Evolutionary conservation across 1,284 basidiomycete species (phyloP), one percentile per base, ranked within the genome.

Genomic region (Apiotrichum montevideense): DNA sequence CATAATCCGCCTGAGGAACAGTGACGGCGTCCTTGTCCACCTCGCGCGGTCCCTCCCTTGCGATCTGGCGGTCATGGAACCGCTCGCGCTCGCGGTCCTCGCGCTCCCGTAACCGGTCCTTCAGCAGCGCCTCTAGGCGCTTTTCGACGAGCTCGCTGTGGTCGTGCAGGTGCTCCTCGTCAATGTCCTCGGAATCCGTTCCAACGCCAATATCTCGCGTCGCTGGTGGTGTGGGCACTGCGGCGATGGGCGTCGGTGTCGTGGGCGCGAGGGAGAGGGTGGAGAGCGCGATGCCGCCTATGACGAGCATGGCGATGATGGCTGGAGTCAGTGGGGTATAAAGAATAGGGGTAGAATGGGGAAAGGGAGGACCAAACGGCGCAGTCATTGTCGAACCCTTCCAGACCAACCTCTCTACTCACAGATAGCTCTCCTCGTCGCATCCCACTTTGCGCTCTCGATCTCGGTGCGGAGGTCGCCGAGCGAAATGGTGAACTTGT

Each of bases 401-500:
- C 21, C 21, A 21, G 21, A 21, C 21, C 21, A 21, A 21, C 21
- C 21, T 21, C 29, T 32, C 21, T 15, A 82, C 85, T 78, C 64
- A 90, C 90, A 79, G 64, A 94, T 89, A 52, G 88, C 86, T 58
- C 87, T 84, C 49, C 89, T 83, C 79, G 91, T 90, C 54, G 90
- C 91, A 66, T 92, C 86, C 92, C 91, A 95, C 72, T 88, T 91
- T 35, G 87, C 85, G 66, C 88, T 86, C 73, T 95, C 91, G 59
- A 93, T 88, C 61, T 84, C 85, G 2, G 90, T 89, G 21, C 90
- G 83, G 46, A 95, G 81, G 67, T 96, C 93, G 56, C 90, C 89
- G 33, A 95, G 79, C 21, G 80, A 82, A 58, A 96, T 86, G 35
- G 92, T 85, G 45, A 88, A 85, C 73, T 90, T 91, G 75, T 90